Evolutionary conservation across 306 rosid species (phyloP).

Genomic region (Vigna reflexopilosa): DNA sequence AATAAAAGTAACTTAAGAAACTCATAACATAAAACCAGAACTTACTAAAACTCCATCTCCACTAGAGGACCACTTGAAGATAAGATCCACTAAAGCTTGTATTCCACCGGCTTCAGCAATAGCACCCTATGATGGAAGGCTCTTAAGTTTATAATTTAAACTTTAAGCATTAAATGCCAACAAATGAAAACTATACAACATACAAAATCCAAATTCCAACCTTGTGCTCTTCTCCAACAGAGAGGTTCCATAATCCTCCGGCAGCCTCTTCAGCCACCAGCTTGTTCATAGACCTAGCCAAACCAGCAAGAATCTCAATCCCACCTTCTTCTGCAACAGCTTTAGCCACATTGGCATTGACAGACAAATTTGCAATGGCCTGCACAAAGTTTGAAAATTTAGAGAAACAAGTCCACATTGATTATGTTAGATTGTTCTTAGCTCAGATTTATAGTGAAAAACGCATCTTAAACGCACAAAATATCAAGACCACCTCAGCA

Average conservation of each 20-base stretch:
- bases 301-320: slow-evolving; percentile 90
- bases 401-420: slow-evolving; percentile 17
- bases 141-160: slow-evolving; percentile 40
- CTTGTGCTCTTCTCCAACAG: slow-evolving; percentile 99
- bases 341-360: slow-evolving; percentile 94
- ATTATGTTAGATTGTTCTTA: slow-evolving; percentile 31
- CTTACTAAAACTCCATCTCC: slow-evolving; percentile 98
- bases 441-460: slow-evolving; percentile 24
- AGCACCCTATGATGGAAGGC: slow-evolving; percentile 72
- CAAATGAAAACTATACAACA: slow-evolving; percentile 27
- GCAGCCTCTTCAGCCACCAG: slow-evolving; percentile 99
- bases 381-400: slow-evolving; percentile 48
- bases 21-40: slow-evolving; percentile 39
- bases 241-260: slow-evolving; percentile 99
- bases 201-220: slow-evolving; percentile 55
- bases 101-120: slow-evolving; percentile 99
- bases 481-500: slow-evolving; percentile 27
- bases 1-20: slow-evolving; percentile 32
- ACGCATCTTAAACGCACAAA: slow-evolving; percentile 28
- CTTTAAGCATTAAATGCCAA: slow-evolving; percentile 38
- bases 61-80: slow-evolving; percentile 95
- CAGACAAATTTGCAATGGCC: slow-evolving; percentile 99
- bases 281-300: slow-evolving; percentile 98
- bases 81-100: slow-evolving; percentile 94
- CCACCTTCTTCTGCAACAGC: slow-evolving; percentile 99